Conservation (phyloP, 2,329 filamentous ascomycete genomes). For the Xylariaceae sp. region DNA sequence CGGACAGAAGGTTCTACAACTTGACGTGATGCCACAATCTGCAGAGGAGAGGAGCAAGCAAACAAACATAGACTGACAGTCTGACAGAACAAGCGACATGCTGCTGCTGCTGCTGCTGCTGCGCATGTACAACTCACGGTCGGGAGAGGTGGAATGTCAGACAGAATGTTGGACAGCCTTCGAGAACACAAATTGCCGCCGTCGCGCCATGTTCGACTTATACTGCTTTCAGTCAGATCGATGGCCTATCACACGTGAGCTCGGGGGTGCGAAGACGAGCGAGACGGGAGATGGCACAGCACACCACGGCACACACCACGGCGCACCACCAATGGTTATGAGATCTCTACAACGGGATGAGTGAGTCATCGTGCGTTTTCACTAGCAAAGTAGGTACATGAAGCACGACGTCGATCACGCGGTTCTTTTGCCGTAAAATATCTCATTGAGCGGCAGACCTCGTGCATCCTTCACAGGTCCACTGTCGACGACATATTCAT, state of each 20-base stretch:
- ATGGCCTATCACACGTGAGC: not conserved
- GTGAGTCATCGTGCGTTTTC: conserved; percentile 22
- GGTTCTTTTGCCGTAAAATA: conserved; percentile 7
- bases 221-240: not conserved
- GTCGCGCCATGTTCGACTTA: not conserved
- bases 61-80: not conserved
- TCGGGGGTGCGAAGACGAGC: not conserved
- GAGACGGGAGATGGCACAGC: not conserved
- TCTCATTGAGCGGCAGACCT: not conserved
- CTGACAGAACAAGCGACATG: not conserved
- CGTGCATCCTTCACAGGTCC: not conserved
- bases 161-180: not conserved
- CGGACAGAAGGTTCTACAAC: not conserved
- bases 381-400: conserved; percentile 9
- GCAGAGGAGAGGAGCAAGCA: not conserved
- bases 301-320: not conserved
- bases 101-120: too few relatives aligned
- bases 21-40: not conserved
- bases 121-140: not conserved
- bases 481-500: not conserved
- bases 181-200: not conserved
- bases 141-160: not conserved
- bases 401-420: conserved; percentile 1
- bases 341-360: conserved; percentile 13
- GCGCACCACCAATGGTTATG: not conserved